These are phyloP conservation scores for Chaetomium sp. DNA, from an alignment of 2,329 filamentous ascomycete species.

Conservation along the genomic window DNA sequence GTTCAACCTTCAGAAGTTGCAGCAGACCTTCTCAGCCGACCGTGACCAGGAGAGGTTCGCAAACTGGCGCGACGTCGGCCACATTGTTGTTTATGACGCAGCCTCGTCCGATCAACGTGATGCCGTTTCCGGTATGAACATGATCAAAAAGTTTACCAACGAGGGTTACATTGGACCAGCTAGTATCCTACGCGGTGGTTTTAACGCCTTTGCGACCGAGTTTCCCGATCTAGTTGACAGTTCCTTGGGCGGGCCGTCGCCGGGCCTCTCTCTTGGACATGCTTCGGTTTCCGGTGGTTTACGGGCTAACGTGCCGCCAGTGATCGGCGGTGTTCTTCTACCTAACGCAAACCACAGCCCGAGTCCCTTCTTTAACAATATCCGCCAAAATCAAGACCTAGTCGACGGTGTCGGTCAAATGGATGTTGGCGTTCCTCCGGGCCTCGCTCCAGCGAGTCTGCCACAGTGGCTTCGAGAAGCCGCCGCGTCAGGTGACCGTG, in stretches of 20 bases:
- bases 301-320: conserved; percentile 53
- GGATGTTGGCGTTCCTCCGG: conserved; percentile 44
- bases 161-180: conserved; percentile 73
- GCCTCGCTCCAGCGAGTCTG: conserved; percentile 46
- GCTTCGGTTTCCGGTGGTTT: conserved; percentile 36
- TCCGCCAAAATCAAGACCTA: conserved; percentile 92
- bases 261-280: conserved; percentile 45
- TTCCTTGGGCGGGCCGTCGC: conserved; percentile 36
- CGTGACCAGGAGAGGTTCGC: conserved; percentile 66
- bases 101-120: conserved; percentile 73
- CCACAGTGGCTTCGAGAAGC: conserved; percentile 74
- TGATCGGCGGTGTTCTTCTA: conserved; percentile 84
- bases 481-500: conserved; percentile 60
- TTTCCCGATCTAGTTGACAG: conserved; percentile 61
- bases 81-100: conserved; percentile 83
- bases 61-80: conserved; percentile 64
- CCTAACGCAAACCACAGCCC: conserved; percentile 61
- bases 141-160: conserved; percentile 83
- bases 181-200: conserved; percentile 76
- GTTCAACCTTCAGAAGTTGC: conserved; percentile 81
- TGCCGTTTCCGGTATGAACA: conserved; percentile 72
- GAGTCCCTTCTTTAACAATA: conserved; percentile 93
- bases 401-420: conserved; percentile 87
- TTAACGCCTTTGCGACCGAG: conserved; percentile 61
- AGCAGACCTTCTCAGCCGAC: conserved; percentile 74